Percentiles rank a stretch among this genome's conserved stretches.
Conservation (phyloP, 768 basidiomycete genomes). For the Amylocystis lapponica region DNA sequence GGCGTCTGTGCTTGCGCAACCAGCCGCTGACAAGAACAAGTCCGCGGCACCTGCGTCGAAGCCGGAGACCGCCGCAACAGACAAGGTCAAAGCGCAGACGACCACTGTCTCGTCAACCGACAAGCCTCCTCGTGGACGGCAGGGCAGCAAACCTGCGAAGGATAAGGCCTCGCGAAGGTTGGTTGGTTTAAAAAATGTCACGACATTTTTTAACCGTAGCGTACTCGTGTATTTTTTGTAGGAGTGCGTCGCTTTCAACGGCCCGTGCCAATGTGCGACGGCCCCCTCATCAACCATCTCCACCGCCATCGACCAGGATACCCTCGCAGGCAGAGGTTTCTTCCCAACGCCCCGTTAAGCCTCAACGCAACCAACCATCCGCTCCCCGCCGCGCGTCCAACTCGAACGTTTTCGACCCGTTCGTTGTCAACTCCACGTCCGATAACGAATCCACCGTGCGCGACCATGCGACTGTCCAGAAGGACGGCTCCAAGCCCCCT, state of each 20-base stretch:
- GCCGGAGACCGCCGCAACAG: conserved; percentile 4
- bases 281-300: conserved; percentile 59
- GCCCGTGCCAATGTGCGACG: conserved; percentile 38
- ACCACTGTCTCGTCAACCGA: conserved; percentile 13
- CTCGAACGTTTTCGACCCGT: conserved; percentile 40
- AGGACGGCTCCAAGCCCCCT: conserved; percentile 18
- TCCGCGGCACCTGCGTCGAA: conserved; percentile 20
- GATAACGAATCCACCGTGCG: conserved; percentile 23
- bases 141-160: conserved; percentile 34
- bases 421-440: conserved; percentile 42
- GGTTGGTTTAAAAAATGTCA: conserved; percentile 6
- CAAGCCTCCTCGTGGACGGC: conserved; percentile 28
- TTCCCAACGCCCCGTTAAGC: conserved; percentile 9
- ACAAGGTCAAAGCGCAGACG: conserved; percentile 11
- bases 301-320: conserved; percentile 36
- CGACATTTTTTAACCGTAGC: too few species aligned
- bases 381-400: conserved; percentile 18
- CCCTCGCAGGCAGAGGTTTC: conserved; percentile 65
- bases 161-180: conserved; percentile 42
- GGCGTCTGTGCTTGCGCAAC: conserved; percentile 21
- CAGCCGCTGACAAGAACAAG: conserved; percentile 27
- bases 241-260: conserved; percentile 42
- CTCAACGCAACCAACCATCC: too few species aligned
- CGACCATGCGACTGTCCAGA: conserved; percentile 30
- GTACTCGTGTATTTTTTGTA: too few species aligned